Percentiles rank a stretch among this genome's conserved stretches.
These are phyloP conservation scores for Lathyrus oleraceus DNA, from an alignment of 306 rosid species.

Conservation along the genomic window DNA sequence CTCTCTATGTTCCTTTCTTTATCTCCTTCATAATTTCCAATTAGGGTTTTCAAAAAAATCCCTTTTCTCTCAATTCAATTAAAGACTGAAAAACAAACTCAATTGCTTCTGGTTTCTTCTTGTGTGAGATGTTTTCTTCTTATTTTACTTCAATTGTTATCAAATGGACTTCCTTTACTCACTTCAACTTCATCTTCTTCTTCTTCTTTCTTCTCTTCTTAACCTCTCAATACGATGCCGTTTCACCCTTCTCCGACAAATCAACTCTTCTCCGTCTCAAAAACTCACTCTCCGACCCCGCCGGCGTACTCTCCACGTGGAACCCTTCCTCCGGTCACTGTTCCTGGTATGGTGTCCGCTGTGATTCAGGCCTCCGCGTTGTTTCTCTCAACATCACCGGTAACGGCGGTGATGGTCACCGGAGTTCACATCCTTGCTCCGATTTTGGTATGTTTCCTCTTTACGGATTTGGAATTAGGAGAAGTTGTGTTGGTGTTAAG, in stretches of 20 bases:
- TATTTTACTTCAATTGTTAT: background rate
- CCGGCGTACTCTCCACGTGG: constrained; percentile 68
- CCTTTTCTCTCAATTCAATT: background rate
- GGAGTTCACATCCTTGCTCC: constrained; percentile 42
- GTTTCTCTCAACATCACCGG: constrained; percentile 76
- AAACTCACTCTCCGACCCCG: constrained; percentile 63
- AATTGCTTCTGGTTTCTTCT: constrained; percentile 7
- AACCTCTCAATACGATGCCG: constrained; percentile 23
- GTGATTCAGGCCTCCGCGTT: constrained; percentile 64
- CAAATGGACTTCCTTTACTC: constrained; percentile 40
- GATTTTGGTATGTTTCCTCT: constrained; percentile 59
- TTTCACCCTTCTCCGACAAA: constrained; percentile 56
- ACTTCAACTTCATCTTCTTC: constrained; percentile 30
- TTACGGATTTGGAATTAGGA: constrained; percentile 71
- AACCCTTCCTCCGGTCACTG: constrained; percentile 43
- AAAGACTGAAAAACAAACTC: background rate
- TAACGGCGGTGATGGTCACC: constrained; percentile 39
- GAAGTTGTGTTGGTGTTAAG: constrained; percentile 43
- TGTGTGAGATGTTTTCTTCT: constrained; percentile 57
- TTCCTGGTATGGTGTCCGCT: constrained; percentile 64
- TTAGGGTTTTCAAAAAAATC: constrained; percentile 11
- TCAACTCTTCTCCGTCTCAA: constrained; percentile 67
- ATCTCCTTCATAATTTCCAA: background rate
- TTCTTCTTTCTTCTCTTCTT: constrained; percentile 17
- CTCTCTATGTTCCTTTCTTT: background rate